phyloP scores from a whole-genome alignment of 306 rosid species.

The Trifolium dubium region DNA sequence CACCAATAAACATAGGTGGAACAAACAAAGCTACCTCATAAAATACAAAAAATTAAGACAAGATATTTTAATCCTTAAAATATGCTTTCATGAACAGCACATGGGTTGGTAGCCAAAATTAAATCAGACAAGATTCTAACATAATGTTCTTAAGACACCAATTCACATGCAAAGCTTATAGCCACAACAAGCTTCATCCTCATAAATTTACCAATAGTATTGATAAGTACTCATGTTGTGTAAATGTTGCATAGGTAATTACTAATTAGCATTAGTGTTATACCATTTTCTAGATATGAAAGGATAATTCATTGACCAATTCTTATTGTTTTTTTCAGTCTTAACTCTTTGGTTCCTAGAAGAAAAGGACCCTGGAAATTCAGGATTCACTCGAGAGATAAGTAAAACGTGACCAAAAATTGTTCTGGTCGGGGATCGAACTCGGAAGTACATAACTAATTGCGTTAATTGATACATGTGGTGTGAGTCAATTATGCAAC shows the following conservation, averaged over 20 bases:
- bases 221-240: background rate
- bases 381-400: background rate
- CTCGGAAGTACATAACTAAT: background rate
- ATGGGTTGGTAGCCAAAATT: conserved; percentile 47
- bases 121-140: conserved; percentile 60
- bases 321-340: background rate
- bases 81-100: conserved; percentile 49
- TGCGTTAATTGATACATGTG: conserved; percentile 23
- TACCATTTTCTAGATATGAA: background rate
- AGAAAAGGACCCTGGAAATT: background rate
- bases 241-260: too few species aligned
- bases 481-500: conserved; percentile 32
- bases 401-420: background rate
- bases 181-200: conserved; percentile 12
- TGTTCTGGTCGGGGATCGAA: background rate
- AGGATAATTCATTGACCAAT: too few species aligned
- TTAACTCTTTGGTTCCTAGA: background rate
- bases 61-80: conserved; percentile 41
- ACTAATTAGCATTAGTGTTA: background rate
- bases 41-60: conserved; percentile 2
- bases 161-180: conserved; percentile 38
- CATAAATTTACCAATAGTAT: conserved; percentile 26
- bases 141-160: conserved; percentile 54
- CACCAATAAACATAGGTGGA: conserved; percentile 10
- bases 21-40: conserved; percentile 22